These are phyloP conservation scores for Heritiera fomes DNA, from an alignment of 345 rosid species.

Conservation along the genomic window DNA sequence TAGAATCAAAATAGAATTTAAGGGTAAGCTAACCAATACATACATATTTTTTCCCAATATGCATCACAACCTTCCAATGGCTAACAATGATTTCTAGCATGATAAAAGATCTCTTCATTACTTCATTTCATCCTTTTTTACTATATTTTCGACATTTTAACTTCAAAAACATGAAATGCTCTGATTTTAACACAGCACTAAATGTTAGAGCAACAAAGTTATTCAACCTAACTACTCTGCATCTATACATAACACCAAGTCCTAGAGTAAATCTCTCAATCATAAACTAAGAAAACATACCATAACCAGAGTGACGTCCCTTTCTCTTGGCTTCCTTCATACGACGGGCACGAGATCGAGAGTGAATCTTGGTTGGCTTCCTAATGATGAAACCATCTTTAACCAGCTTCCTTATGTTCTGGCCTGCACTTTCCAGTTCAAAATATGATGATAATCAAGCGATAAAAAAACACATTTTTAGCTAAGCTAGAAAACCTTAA, in stretches of 20 bases:
- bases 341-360: slow-evolving; percentile 84
- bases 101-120: no score
- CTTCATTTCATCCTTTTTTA: neutral
- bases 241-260: neutral
- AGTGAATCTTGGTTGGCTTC: slow-evolving; percentile 97
- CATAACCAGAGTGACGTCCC: slow-evolving; percentile 97
- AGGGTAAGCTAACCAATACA: neutral
- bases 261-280: neutral
- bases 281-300: slow-evolving; percentile 36
- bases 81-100: neutral
- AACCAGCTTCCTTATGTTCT: slow-evolving; percentile 91
- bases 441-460: neutral
- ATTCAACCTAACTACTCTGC: neutral
- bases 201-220: neutral
- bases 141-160: neutral
- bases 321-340: slow-evolving; percentile 89
- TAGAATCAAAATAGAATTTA: slow-evolving; percentile 23
- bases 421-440: slow-evolving; percentile 50
- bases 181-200: neutral
- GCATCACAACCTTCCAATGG: neutral
- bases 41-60: neutral
- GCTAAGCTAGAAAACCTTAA: neutral
- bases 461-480: neutral
- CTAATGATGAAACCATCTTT: slow-evolving; percentile 96
- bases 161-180: neutral